Evolutionary conservation across 805 yeast species (phyloP), one percentile per base, ranked within the genome.

Genomic region (Candida ovalis): DNA sequence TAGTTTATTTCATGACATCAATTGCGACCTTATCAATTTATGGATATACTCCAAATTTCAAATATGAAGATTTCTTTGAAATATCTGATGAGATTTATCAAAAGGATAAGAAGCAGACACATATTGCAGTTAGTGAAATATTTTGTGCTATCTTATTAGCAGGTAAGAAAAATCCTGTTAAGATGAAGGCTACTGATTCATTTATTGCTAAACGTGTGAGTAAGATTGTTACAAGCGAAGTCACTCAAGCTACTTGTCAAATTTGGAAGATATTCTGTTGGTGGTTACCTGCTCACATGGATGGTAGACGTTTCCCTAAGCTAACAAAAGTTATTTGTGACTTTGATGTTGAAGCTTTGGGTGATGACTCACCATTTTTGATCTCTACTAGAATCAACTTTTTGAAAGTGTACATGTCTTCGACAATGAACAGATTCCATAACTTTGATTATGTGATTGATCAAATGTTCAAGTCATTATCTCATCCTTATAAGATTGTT

Each of bases 241-340:
- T 92, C 47, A 78, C 88, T 1, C 95, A 89, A 3, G 94, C 90
- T 28, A 84, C 83, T 3, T 66, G 75, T 35, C 77, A 75, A 18
- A 80, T 86, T 37, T 94, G 97, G 97, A 73, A 74, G 32, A 76
- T 88, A 0, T 77, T 88, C 43, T 72, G 84, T 3, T 84, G 88
- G 84, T 85, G 89, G 86, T 59, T 81, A 1, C 86, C 89, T 0
- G 64, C 80, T 0, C 83, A 79, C 55, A 71, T 81, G 35, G 95
- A 88, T 62, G 54, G 74, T 43, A 77, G 96, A 60, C 75, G 96
- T 49, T 75, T 79, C 46, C 82, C 84, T 13, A 72, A 74, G 12
- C 62, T 86, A 2, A 64, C 74, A 21, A 61, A 69, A 27, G 66
- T 69, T 8, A 67, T 86, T 15, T 63, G 76, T 18, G 65, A 74